These are phyloP conservation scores for Pleurotus sapidus DNA, from an alignment of 768 basidiomycete species.

Conservation along the genomic window DNA sequence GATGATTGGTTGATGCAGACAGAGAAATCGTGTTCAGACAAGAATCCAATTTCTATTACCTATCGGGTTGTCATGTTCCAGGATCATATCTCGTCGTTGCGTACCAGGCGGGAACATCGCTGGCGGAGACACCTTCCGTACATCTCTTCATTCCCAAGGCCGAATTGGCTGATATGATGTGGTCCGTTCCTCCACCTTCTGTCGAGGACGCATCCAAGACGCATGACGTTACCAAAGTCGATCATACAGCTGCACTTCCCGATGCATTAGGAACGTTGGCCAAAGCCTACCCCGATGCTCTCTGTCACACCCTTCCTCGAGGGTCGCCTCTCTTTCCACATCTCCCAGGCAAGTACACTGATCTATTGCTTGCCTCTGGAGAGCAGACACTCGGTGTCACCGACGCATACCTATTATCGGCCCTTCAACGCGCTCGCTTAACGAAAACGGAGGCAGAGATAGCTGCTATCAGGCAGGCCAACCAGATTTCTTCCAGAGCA, in stretches of 20 bases:
- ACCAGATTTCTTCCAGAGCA: constrained; percentile 83
- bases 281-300: constrained; percentile 47
- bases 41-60: constrained; percentile 75
- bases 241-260: constrained; percentile 45
- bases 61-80: constrained; percentile 78
- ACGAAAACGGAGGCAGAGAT: constrained; percentile 79
- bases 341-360: constrained; percentile 40
- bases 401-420: constrained; percentile 66
- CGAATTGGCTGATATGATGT: constrained; percentile 75
- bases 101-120: constrained; percentile 48
- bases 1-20: background rate
- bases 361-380: constrained; percentile 29
- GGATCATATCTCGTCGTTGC: constrained; percentile 63
- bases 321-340: constrained; percentile 50
- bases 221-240: constrained; percentile 60
- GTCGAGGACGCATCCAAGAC: constrained; percentile 46
- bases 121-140: constrained; percentile 38
- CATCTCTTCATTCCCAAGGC: constrained; percentile 80
- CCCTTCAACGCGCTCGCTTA: constrained; percentile 79
- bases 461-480: constrained; percentile 71
- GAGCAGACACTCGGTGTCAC: constrained; percentile 38
- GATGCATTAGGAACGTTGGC: constrained; percentile 44
- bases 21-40: constrained; percentile 28
- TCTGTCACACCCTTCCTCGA: constrained; percentile 65
- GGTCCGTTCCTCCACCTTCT: constrained; percentile 81